Conservation (phyloP, 139 green algal genomes). For the Trebouxia sp. region DNA sequence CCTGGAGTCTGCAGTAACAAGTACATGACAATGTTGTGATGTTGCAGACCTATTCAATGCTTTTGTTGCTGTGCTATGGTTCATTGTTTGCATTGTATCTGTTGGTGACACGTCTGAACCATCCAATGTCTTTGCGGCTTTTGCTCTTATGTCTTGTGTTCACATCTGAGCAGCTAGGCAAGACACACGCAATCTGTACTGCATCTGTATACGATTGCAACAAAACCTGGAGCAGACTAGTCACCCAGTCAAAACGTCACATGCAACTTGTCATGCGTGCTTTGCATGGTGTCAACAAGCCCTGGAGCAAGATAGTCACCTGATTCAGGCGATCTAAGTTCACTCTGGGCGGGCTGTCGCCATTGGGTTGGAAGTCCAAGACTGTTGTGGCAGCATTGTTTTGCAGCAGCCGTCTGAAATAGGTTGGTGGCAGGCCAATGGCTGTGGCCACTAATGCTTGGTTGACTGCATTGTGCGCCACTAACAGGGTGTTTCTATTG, state of each 20-base stretch:
- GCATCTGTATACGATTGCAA: too few relatives aligned
- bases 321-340: constrained; percentile 37
- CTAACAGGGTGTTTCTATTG: constrained; percentile 68
- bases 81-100: too few relatives aligned
- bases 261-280: not conserved
- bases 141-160: not conserved
- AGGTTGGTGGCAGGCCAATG: constrained; percentile 69
- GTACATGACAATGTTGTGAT: too few relatives aligned
- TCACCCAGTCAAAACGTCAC: too few relatives aligned
- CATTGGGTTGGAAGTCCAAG: constrained; percentile 72
- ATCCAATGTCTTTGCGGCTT: too few relatives aligned
- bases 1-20: constrained; percentile 47
- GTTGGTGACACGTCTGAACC: not conserved
- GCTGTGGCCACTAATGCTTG: constrained; percentile 83
- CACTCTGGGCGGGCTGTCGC: not conserved
- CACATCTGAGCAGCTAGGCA: not conserved
- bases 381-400: constrained; percentile 75
- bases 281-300: not conserved
- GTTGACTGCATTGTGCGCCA: constrained; percentile 97
- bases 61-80: too few relatives aligned
- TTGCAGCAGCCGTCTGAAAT: constrained; percentile 81
- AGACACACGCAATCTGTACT: not conserved
- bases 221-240: too few relatives aligned
- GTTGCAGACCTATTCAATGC: too few relatives aligned
- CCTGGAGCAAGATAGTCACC: not conserved